Evolutionary conservation across 2,329 filamentous ascomycete genomes (phyloP).

Genomic region (Monosporascus sp.): DNA sequence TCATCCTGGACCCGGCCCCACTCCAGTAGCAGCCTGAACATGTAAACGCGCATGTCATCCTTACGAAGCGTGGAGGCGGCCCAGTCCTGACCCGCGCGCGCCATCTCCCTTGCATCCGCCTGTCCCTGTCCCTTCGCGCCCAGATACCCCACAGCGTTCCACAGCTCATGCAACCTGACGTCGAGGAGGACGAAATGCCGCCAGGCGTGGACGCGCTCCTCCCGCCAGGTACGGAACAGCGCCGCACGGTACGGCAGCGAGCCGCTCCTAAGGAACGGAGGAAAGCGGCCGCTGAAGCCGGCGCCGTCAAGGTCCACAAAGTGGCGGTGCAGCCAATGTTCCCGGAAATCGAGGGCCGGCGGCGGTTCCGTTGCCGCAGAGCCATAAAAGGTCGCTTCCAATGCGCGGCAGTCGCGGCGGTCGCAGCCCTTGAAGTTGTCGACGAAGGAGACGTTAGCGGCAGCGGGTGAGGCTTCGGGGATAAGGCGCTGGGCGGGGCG

Average conservation of each 20-base stretch:
- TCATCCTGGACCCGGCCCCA: constrained; percentile 38
- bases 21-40: constrained; percentile 47
- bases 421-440: constrained; percentile 31
- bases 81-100: constrained; percentile 48
- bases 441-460: constrained; percentile 32
- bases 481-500: background rate
- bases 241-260: constrained; percentile 54
- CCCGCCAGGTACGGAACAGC: constrained; percentile 61
- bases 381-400: constrained; percentile 28
- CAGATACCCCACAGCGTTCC: constrained; percentile 23
- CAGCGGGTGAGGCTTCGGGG: constrained; percentile 1
- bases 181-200: constrained; percentile 60
- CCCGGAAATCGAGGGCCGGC: constrained; percentile 24
- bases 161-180: constrained; percentile 25
- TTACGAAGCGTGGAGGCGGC: constrained; percentile 46
- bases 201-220: constrained; percentile 56
- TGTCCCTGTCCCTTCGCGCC: constrained; percentile 9
- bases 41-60: constrained; percentile 55
- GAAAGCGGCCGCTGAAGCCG: constrained; percentile 42
- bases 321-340: constrained; percentile 43
- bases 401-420: constrained; percentile 24
- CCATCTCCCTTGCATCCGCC: constrained; percentile 42
- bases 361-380: constrained; percentile 12
- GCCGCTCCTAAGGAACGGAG: constrained; percentile 44
- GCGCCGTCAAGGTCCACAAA: constrained; percentile 56